Conservation (phyloP, 768 basidiomycete genomes). For the Phanerodontia chrysosporium region DNA sequence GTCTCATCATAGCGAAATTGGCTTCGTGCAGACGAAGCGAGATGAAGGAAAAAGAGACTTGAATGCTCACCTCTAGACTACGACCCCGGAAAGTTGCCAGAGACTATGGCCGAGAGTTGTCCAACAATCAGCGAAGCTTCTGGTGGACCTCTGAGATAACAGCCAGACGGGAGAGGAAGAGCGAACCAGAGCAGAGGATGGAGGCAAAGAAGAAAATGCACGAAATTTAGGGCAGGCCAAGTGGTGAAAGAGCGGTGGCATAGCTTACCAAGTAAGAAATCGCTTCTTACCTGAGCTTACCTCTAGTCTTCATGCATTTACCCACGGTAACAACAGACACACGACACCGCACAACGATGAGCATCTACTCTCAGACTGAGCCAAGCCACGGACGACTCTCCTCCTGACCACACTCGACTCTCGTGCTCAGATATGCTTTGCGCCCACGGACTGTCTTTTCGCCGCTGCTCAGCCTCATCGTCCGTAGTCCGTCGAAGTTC, state of each 20-base stretch:
- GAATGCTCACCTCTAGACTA: not conserved
- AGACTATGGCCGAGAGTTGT: not conserved
- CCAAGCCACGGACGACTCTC: too few relatives aligned
- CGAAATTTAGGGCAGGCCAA: not conserved
- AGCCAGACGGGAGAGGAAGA: not conserved
- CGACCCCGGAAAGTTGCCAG: not conserved
- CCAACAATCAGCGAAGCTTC: not conserved
- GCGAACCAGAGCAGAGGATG: not conserved
- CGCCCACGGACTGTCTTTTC: too few relatives aligned
- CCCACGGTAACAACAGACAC: too few relatives aligned
- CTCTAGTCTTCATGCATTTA: too few relatives aligned
- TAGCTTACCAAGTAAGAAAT: too few relatives aligned
- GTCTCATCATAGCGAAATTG: slow-evolving; percentile 8
- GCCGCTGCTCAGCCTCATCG: too few relatives aligned
- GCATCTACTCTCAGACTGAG: too few relatives aligned
- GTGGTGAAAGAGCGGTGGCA: not conserved
- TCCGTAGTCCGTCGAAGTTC: too few relatives aligned
- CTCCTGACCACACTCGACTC: too few relatives aligned
- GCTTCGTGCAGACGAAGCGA: not conserved
- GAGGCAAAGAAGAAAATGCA: not conserved
- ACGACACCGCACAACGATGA: too few relatives aligned
- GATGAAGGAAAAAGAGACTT: not conserved
- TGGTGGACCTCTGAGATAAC: not conserved
- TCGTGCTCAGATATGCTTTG: too few relatives aligned
- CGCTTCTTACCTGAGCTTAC: not conserved